Base-by-base conservation (phyloP, 441 rosid species). In the Capsella rubella region DNA sequence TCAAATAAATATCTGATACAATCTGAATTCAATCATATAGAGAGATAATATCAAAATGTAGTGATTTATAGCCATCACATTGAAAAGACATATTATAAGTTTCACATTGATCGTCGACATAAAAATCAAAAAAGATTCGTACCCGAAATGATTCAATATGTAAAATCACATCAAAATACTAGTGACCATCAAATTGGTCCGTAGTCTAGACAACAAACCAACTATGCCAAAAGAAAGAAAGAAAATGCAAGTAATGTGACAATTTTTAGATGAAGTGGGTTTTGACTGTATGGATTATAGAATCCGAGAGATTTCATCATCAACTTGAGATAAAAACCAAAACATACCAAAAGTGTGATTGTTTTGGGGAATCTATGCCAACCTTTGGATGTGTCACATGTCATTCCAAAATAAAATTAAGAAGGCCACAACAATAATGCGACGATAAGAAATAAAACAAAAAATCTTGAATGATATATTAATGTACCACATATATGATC, bases 331-430 rank as follows among this genome's bases (percentile, higher is more conserved):
- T 31, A 59, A 7, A 67, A 58, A 49, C 53, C 66, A 57, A 73
- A 55, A 53, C 51, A 51, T 2, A 27, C 8, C 21, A 49, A 52
- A 51, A 37, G 28, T 56, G 52, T 42, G 49, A 52, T 53, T 61
- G n/a, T 43, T 68, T 43, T 68, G 45, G 27, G 51, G 65, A 54
- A 61, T 69, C 53, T 75, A 51, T 62, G 45, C 74, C 42, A 62
- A 53, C 79, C 79, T 61, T 75, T 75, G 50, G 57, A 60, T 68
- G 29, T 68, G 79, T 69, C 74, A 61, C 70, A 75, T 53, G 35
- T 53, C 34, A 45, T 75, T 75, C 51, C 69, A 68, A 61, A 43
- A 49, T 4, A 3, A 74, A 40, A n/a, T 51, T 46, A 59, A 40
- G 40, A 59, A 67, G 54, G 54, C 40, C 62, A 73, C 45, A 74